Conservation (phyloP, 164 flowering plant genomes). For the Echeveria elegans region DNA sequence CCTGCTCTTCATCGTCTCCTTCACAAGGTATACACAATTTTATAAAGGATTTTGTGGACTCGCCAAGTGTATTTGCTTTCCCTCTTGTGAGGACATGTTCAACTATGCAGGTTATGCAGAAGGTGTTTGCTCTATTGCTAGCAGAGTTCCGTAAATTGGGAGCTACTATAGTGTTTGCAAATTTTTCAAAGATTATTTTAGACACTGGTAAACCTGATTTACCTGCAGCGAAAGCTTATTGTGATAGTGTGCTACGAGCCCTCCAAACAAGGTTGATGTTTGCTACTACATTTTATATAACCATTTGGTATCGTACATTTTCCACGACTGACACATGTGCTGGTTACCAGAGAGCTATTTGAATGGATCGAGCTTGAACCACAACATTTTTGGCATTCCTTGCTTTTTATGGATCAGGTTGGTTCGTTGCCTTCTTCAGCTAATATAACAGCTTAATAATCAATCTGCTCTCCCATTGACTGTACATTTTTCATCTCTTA, state of each 20-base stretch:
- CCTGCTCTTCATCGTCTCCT: slow-evolving; percentile 86
- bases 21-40: slow-evolving; percentile 56
- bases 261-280: slow-evolving; percentile 62
- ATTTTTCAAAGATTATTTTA: slow-evolving; percentile 77
- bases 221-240: slow-evolving; percentile 78
- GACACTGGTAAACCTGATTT: slow-evolving; percentile 87
- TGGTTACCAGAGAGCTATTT: slow-evolving; percentile 67
- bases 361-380: slow-evolving; percentile 98
- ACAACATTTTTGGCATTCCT: slow-evolving; percentile 71
- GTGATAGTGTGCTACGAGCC: slow-evolving; percentile 78
- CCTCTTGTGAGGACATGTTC: background rate
- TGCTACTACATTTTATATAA: background rate
- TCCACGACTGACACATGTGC: slow-evolving; percentile 2
- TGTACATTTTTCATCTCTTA: background rate
- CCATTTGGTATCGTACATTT: background rate
- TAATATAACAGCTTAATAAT: background rate
- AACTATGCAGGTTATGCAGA: slow-evolving; percentile 71
- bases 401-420: slow-evolving; percentile 99
- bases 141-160: slow-evolving; percentile 92
- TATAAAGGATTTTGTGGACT: background rate
- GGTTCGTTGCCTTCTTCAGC: background rate
- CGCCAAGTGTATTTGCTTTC: background rate
- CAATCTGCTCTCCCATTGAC: background rate
- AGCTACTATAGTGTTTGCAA: slow-evolving; percentile 75
- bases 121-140: slow-evolving; percentile 81